Evolutionary conservation across 768 basidiomycete genomes (phyloP).

Genomic region (Lactarius psammicola): DNA sequence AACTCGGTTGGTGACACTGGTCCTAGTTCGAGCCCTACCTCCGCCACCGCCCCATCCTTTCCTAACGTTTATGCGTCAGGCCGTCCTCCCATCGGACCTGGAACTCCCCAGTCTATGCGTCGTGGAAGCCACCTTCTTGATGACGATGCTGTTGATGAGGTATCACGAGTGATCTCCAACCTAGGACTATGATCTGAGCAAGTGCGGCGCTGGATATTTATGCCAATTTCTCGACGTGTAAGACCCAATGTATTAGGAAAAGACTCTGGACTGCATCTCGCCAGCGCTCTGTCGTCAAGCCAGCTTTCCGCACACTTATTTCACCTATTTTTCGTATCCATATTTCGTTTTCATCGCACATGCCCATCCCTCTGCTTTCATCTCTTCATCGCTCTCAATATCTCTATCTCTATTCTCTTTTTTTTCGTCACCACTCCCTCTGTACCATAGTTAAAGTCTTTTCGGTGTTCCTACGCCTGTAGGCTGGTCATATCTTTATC

Average conservation of each 20-base stretch:
- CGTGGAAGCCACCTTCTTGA: constrained; percentile 41
- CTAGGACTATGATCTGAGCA: constrained; percentile 34
- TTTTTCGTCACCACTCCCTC: constrained; percentile 13
- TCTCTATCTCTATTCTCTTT: constrained; percentile 5
- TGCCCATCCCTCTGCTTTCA: constrained; percentile 23
- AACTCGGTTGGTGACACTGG: constrained; percentile 73
- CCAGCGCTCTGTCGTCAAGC: constrained; percentile 17
- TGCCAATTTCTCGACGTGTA: constrained; percentile 23
- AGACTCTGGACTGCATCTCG: constrained; percentile 28
- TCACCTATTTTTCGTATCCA: constrained; percentile 24
- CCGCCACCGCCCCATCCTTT: constrained; percentile 74
- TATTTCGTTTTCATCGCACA: constrained; percentile 26
- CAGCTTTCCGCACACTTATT: constrained; percentile 17
- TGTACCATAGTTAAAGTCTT: constrained; percentile 43
- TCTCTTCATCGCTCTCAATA: constrained; percentile 24
- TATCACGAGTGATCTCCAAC: constrained; percentile 73
- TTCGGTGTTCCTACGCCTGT: constrained; percentile 48
- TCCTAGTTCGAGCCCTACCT: constrained; percentile 76
- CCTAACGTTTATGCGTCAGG: constrained; percentile 74
- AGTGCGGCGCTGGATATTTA: constrained; percentile 19
- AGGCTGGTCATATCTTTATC: constrained; percentile 62
- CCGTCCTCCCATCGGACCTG: constrained; percentile 37
- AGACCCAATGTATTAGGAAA: constrained; percentile 28
- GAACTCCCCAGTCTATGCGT: constrained; percentile 32
- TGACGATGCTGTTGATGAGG: constrained; percentile 63